phyloP scores from a whole-genome alignment of 495 filamentous ascomycete species.

The Viridothelium virens region DNA sequence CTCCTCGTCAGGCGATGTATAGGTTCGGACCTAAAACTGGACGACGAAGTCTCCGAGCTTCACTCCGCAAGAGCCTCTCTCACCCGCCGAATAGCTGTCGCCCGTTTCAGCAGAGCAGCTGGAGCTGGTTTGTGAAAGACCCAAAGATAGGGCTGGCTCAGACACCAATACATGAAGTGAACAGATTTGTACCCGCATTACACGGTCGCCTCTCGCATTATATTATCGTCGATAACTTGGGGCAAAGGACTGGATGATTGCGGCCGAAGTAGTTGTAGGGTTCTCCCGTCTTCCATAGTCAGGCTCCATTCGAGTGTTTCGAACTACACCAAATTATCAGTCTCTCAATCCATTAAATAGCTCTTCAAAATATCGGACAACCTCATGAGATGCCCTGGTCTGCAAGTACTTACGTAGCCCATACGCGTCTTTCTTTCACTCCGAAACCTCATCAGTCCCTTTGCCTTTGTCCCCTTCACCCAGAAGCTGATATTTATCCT shows the following conservation, averaged over 20 bases:
- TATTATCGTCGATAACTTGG: background rate
- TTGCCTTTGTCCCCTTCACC: conserved; percentile 71
- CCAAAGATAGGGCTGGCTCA: background rate
- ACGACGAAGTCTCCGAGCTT: too few species aligned
- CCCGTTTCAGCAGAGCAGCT: background rate
- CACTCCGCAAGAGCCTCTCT: too few species aligned
- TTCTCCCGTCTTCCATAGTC: conserved; percentile 53
- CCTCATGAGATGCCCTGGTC: background rate
- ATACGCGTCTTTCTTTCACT: conserved; percentile 64
- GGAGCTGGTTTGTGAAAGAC: background rate
- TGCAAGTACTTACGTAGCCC: conserved; percentile 53
- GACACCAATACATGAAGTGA: background rate
- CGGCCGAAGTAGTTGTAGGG: conserved; percentile 27
- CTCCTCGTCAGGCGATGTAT: too few species aligned
- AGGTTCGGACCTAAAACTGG: too few species aligned
- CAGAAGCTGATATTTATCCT: conserved; percentile 78
- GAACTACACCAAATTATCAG: conserved; percentile 47
- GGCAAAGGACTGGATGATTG: background rate
- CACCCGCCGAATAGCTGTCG: too few species aligned
- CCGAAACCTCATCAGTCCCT: conserved; percentile 72
- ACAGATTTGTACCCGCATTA: background rate
- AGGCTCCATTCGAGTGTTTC: conserved; percentile 98
- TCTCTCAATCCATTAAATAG: background rate
- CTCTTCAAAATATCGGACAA: background rate
- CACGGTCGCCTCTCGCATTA: background rate